A percentile compares a stretch with the other conserved stretches of the same genome.
These are phyloP conservation scores for Stachybotrys echinatus DNA, from an alignment of 2,329 filamentous ascomycete species.

Conservation along the genomic window DNA sequence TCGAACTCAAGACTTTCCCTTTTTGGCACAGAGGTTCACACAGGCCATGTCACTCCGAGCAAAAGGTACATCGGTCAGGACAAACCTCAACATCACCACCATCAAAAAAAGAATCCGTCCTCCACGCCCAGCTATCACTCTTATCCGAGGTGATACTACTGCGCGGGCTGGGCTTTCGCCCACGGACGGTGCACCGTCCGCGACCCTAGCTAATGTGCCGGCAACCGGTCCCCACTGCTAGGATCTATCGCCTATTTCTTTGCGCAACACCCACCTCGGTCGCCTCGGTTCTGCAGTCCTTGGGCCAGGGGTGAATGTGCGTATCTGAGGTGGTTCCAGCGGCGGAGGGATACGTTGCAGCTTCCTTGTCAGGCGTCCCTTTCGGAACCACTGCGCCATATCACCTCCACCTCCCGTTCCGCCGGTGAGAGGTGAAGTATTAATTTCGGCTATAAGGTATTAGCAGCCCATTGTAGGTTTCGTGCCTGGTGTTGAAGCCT, in stretches of 20 bases:
- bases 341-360: no score
- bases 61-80: no score
- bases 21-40: no score
- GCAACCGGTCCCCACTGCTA: no score
- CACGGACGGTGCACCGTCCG: no score
- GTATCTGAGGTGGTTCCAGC: no score
- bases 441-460: not conserved
- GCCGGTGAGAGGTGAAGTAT: not conserved
- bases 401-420: not conserved
- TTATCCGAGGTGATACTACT: constrained; percentile 17
- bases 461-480: not conserved
- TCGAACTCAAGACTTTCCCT: not conserved
- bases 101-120: constrained; percentile 3
- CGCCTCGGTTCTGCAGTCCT: not conserved
- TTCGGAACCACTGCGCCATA: constrained; percentile 1
- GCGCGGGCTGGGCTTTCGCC: constrained; percentile 12
- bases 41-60: no score
- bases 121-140: constrained; percentile 14
- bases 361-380: no score
- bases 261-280: constrained; percentile 17
- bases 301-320: constrained; percentile 9
- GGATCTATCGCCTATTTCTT: constrained; percentile 21
- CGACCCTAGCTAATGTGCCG: constrained; percentile 19
- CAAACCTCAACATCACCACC: no score
- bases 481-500: no score